These are phyloP conservation scores for Styphnolobium japonicum DNA, from an alignment of 306 rosid species.

Conservation along the genomic window DNA sequence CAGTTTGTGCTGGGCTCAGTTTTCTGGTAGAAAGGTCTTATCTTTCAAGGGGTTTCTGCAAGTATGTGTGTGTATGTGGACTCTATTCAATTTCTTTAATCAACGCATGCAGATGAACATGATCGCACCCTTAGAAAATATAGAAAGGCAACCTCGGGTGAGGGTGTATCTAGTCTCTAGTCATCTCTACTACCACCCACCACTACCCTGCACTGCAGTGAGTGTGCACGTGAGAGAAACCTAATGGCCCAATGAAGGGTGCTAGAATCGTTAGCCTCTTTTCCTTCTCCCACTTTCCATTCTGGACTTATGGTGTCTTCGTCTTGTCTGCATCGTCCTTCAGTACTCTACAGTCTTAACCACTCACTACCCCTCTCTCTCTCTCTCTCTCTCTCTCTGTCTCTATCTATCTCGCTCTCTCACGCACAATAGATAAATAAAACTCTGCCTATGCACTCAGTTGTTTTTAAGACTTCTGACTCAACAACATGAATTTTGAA, in stretches of 20 bases:
- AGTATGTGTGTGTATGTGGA: too few relatives aligned
- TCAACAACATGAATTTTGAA: too few relatives aligned
- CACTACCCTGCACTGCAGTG: not conserved
- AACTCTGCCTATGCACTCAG: not conserved
- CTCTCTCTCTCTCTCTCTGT: too few relatives aligned
- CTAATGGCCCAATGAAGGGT: constrained; percentile 19
- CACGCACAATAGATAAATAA: not conserved
- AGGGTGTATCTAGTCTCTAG: too few relatives aligned
- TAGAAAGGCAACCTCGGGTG: not conserved
- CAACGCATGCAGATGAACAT: not conserved
- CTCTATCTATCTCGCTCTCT: constrained; percentile 3
- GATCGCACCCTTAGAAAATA: not conserved
- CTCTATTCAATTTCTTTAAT: too few relatives aligned
- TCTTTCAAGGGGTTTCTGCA: too few relatives aligned
- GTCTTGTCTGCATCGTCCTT: constrained; percentile 49
- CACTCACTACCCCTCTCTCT: not conserved
- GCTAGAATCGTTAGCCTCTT: constrained; percentile 27
- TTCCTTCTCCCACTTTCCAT: constrained; percentile 7
- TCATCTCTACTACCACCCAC: not conserved
- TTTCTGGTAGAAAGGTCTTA: not conserved
- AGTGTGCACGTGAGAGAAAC: constrained; percentile 21
- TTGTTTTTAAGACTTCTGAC: not conserved
- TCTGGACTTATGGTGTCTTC: constrained; percentile 18
- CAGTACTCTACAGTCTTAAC: constrained; percentile 22
- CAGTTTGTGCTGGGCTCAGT: not conserved